phyloP scores from a whole-genome alignment of 805 yeast genomes.

The Sugiyamaella floridensis region DNA sequence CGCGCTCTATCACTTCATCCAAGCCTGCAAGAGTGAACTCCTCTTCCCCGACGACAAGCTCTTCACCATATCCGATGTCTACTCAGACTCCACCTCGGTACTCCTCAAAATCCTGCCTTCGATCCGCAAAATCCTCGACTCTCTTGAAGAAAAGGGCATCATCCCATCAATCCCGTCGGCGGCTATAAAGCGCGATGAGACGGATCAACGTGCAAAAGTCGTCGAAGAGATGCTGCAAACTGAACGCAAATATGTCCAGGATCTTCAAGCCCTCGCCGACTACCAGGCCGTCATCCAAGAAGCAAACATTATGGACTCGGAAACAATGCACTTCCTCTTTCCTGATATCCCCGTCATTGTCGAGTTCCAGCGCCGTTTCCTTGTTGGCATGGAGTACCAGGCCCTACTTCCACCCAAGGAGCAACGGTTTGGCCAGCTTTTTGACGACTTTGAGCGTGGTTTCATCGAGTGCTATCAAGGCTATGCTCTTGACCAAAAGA shows the following conservation, averaged over 20 bases:
- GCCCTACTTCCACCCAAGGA: constrained; percentile 62
- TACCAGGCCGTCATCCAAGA: constrained; percentile 64
- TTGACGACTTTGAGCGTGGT: constrained; percentile 76
- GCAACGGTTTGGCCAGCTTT: constrained; percentile 85
- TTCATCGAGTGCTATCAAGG: constrained; percentile 79
- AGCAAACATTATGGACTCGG: constrained; percentile 65
- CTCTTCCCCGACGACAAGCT: constrained; percentile 71
- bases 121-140: constrained; percentile 55
- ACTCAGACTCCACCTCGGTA: constrained; percentile 73
- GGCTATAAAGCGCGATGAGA: constrained; percentile 4
- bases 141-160: constrained; percentile 26
- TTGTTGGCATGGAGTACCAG: constrained; percentile 85
- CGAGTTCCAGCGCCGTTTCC: constrained; percentile 85
- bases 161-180: constrained; percentile 2
- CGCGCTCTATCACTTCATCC: constrained; percentile 81
- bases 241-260: constrained; percentile 89
- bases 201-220: constrained; percentile 57
- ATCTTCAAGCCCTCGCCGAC: constrained; percentile 63
- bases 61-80: constrained; percentile 86
- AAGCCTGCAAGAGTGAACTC: constrained; percentile 74
- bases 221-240: constrained; percentile 80
- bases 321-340: constrained; percentile 71
- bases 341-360: constrained; percentile 79
- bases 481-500: constrained; percentile 85
- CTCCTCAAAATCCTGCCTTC: constrained; percentile 68